These are phyloP conservation scores for Thalassiosira exigua DNA, from an alignment of 352 stramenopile species.

Conservation along the genomic window DNA sequence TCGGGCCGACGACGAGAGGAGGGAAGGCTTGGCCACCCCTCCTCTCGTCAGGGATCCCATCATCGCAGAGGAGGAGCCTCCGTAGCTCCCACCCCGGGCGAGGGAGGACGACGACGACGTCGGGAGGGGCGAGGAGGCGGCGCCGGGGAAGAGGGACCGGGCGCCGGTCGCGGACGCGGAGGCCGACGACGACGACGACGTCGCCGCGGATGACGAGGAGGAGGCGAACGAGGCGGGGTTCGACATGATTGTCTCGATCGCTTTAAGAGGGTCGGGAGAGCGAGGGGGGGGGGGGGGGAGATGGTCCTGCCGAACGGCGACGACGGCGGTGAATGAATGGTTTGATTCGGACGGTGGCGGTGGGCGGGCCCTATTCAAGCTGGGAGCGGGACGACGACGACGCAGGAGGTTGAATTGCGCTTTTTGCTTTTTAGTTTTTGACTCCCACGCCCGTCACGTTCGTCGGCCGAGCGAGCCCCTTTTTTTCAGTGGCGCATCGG, in stretches of 20 bases:
- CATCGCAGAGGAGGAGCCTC: not conserved
- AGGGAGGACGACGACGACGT: conserved; percentile 1
- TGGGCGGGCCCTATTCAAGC: too few species aligned
- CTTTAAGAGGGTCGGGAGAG: not conserved
- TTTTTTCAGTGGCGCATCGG: too few species aligned
- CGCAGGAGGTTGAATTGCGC: too few species aligned
- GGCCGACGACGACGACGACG: not conserved
- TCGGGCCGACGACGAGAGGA: not conserved
- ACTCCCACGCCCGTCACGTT: too few species aligned
- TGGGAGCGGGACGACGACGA: too few species aligned
- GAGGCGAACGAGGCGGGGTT: not conserved
- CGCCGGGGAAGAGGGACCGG: not conserved
- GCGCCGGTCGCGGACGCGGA: not conserved
- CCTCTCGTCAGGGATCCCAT: not conserved
- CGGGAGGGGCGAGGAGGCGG: conserved; percentile 2
- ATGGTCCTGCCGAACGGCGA: too few species aligned
- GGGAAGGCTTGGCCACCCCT: conserved; percentile 8
- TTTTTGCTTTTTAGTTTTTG: too few species aligned
- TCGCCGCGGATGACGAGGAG: conserved; percentile 3
- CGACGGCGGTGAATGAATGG: not conserved
- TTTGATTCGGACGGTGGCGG: too few species aligned
- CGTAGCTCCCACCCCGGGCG: not conserved
- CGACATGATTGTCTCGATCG: conserved; percentile 18
- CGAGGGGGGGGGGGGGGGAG: conserved; percentile 1
- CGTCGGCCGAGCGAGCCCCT: too few species aligned